These are phyloP conservation scores for Hymenoscyphus linearis DNA, from an alignment of 2,329 filamentous ascomycete genomes.

Conservation along the genomic window DNA sequence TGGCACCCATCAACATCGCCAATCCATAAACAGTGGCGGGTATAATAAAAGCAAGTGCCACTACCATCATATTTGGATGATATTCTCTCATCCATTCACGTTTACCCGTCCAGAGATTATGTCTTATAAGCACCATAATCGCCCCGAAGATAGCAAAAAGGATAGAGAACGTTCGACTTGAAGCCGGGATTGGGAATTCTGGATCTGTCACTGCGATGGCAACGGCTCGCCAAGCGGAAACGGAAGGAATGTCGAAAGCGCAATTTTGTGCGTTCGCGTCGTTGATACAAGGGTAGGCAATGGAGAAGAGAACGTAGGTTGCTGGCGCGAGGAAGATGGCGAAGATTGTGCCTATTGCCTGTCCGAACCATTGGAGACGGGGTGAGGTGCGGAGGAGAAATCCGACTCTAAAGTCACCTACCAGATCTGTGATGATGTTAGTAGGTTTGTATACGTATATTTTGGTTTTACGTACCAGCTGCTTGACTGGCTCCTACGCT, in stretches of 20 bases:
- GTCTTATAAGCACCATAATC: conserved; percentile 42
- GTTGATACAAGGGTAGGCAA: conserved; percentile 64
- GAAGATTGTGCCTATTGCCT: conserved; percentile 56
- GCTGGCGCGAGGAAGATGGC: conserved; percentile 63
- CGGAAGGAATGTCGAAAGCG: conserved; percentile 57
- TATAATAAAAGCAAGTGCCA: conserved; percentile 54
- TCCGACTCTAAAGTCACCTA: conserved; percentile 61
- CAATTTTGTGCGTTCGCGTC: conserved; percentile 42
- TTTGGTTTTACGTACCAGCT: neutral
- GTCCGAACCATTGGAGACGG: conserved; percentile 60
- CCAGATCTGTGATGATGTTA: conserved; percentile 38
- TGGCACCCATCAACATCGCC: conserved; percentile 53
- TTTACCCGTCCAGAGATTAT: conserved; percentile 48
- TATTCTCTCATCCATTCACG: conserved; percentile 50
- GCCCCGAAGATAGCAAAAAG: conserved; percentile 48
- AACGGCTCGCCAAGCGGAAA: conserved; percentile 61
- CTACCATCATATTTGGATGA: conserved; percentile 58
- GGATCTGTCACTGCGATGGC: conserved; percentile 57
- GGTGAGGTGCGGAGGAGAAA: conserved; percentile 63
- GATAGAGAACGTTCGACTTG: conserved; percentile 51
- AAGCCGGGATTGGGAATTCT: conserved; percentile 46
- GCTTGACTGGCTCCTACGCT: conserved; percentile 1
- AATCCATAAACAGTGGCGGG: conserved; percentile 52
- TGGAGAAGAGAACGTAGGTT: conserved; percentile 62
- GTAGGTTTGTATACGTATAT: neutral